phyloP scores from a whole-genome alignment of 2,329 filamentous ascomycete genomes.

The Macroventuria anomochaeta region DNA sequence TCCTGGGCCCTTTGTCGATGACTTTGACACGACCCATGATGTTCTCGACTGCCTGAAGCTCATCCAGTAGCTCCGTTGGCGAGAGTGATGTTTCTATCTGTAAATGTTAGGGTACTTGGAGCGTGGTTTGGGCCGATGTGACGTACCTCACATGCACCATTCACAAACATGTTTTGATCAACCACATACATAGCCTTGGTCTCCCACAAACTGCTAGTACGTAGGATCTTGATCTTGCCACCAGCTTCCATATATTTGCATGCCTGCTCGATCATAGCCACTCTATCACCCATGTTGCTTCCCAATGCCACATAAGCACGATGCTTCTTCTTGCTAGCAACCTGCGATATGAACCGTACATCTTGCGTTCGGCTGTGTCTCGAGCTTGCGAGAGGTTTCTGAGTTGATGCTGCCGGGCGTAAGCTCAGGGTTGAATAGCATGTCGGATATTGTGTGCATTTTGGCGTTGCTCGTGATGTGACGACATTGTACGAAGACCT shows the following conservation, averaged over 20 bases:
- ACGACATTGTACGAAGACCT: neutral
- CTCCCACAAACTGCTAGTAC: conserved; percentile 90
- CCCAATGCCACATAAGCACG: conserved; percentile 84
- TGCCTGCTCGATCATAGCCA: conserved; percentile 83
- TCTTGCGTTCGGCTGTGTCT: neutral
- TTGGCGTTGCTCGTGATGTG: neutral
- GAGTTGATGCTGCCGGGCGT: neutral
- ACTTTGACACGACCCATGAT: conserved; percentile 79
- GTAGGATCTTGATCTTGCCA: conserved; percentile 73
- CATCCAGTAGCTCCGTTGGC: conserved; percentile 77
- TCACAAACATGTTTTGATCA: conserved; percentile 87
- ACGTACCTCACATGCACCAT: conserved; percentile 87
- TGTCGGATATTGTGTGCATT: conserved; percentile 1
- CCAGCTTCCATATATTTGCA: conserved; percentile 74
- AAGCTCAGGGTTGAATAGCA: neutral
- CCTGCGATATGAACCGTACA: conserved; percentile 20
- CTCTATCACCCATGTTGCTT: conserved; percentile 87
- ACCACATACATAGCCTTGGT: conserved; percentile 96
- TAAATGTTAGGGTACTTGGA: conserved; percentile 7
- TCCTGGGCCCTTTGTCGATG: conserved; percentile 91
- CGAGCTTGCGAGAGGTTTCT: neutral
- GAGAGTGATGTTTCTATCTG: conserved; percentile 81
- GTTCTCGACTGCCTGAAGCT: conserved; percentile 83
- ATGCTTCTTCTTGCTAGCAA: conserved; percentile 33
- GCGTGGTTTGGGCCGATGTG: neutral